Percentiles rank a stretch among this genome's conserved stretches.
Conservation (phyloP, 176 grass and related monocot species). For the Elaeis guineensis region DNA sequence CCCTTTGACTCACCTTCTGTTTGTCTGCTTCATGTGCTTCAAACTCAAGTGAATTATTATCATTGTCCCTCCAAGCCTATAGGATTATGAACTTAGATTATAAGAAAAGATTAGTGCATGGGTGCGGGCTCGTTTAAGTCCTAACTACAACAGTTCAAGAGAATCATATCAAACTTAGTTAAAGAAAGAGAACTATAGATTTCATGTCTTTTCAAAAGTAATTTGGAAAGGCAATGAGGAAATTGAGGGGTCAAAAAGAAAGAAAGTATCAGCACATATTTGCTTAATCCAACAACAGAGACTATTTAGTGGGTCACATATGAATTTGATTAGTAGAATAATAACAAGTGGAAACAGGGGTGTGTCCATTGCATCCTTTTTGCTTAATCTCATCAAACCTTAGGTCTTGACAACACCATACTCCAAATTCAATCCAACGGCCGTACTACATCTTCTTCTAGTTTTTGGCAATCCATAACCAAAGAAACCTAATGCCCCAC, state of each 20-base stretch:
- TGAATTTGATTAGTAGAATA: not conserved
- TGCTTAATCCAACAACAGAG: constrained; percentile 13
- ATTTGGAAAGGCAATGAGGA: constrained; percentile 23
- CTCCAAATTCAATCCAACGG: not conserved
- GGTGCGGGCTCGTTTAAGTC: not conserved
- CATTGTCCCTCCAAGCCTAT: too few relatives aligned
- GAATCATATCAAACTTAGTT: not conserved
- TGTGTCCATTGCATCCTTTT: not conserved
- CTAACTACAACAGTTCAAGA: not conserved
- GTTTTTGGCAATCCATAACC: too few relatives aligned
- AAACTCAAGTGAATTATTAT: constrained; percentile 16
- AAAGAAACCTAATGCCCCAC: too few relatives aligned
- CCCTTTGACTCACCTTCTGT: constrained; percentile 51
- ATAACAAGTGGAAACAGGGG: not conserved
- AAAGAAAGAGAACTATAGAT: not conserved
- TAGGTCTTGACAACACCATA: not conserved
- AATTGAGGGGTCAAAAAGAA: constrained; percentile 10
- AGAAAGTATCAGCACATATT: constrained; percentile 10
- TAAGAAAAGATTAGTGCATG: not conserved
- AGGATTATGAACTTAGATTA: too few relatives aligned
- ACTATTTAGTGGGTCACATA: constrained; percentile 1
- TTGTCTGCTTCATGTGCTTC: constrained; percentile 21
- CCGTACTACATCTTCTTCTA: not conserved
- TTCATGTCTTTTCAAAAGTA: constrained; percentile 11
- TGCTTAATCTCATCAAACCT: not conserved